Conservation (phyloP, 768 basidiomycete genomes). For the Phaffia tasmanica region DNA sequence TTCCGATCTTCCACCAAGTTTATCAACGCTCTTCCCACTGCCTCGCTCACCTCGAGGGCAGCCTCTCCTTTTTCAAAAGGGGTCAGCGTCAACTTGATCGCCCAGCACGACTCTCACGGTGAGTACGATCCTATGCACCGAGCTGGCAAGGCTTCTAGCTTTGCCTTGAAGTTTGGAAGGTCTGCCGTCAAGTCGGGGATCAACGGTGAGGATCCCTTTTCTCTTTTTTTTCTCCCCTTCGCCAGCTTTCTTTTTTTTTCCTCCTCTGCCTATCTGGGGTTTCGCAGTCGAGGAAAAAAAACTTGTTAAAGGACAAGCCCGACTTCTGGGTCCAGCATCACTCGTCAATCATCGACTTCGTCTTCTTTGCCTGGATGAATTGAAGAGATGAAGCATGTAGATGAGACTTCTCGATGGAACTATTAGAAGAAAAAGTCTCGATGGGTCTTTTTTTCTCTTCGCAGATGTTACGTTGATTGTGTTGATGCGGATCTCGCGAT, state of each 20-base stretch:
- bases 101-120: constrained; percentile 17
- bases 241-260: constrained; percentile 6
- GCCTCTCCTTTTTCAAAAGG: constrained; percentile 2
- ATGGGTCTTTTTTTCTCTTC: too few species aligned
- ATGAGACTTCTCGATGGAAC: too few species aligned
- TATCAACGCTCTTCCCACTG: constrained; percentile 14
- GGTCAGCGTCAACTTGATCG: background rate
- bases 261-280: too few species aligned
- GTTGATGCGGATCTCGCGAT: too few species aligned
- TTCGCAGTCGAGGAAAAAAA: too few species aligned
- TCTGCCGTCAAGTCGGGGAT: constrained; percentile 12
- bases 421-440: too few species aligned
- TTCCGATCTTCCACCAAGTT: constrained; percentile 16
- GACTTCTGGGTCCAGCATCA: too few species aligned
- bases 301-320: too few species aligned
- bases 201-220: constrained; percentile 17
- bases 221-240: background rate
- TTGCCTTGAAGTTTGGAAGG: constrained; percentile 11
- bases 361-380: too few species aligned
- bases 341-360: too few species aligned
- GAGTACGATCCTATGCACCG: constrained; percentile 2
- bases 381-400: too few species aligned
- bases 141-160: constrained; percentile 11
- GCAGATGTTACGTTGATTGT: too few species aligned
- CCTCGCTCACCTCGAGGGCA: constrained; percentile 4